Conservation (phyloP, 2,329 filamentous ascomycete genomes). For the Fusarium nanum region DNA sequence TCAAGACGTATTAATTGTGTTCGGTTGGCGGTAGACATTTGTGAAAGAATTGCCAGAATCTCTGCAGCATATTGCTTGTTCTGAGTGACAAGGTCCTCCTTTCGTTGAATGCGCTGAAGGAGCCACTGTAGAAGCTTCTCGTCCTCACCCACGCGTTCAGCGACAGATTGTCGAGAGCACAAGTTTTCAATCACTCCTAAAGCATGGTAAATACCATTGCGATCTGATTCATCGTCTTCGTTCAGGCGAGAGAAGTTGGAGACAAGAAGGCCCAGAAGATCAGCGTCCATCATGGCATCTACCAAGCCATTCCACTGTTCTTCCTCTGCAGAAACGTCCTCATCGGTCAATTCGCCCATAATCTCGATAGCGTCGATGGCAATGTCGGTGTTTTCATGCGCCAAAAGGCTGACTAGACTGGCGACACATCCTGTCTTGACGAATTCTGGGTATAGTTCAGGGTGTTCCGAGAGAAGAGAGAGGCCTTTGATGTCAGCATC, state of each 20-base stretch:
- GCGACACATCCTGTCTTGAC: conserved; percentile 77
- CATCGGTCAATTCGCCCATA: conserved; percentile 89
- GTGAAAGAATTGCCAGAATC: conserved; percentile 87
- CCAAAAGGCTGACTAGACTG: conserved; percentile 82
- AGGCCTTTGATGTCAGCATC: conserved; percentile 89
- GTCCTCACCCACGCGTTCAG: conserved; percentile 78
- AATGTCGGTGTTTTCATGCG: conserved; percentile 97
- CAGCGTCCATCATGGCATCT: conserved; percentile 72
- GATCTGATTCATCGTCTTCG: conserved; percentile 77
- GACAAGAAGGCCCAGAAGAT: conserved; percentile 78
- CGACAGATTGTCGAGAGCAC: conserved; percentile 74
- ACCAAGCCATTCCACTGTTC: conserved; percentile 85
- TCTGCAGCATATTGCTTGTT: conserved; percentile 97
- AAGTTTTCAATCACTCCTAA: conserved; percentile 87
- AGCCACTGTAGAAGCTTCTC: conserved; percentile 80
- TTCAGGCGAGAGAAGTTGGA: conserved; percentile 84
- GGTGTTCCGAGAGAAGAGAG: conserved; percentile 87
- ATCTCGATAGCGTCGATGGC: conserved; percentile 92
- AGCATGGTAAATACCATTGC: conserved; percentile 87
- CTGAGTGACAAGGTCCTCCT: conserved; percentile 78
- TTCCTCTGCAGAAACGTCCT: conserved; percentile 85
- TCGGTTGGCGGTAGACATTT: conserved; percentile 76
- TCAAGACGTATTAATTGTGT: conserved; percentile 72
- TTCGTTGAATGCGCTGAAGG: conserved; percentile 75
- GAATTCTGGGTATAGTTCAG: conserved; percentile 84